Percentiles rank a stretch among this genome's conserved stretches.
Evolutionary conservation across 108 stramenopile species (phyloP).

Genomic region (Tribonema minus): DNA sequence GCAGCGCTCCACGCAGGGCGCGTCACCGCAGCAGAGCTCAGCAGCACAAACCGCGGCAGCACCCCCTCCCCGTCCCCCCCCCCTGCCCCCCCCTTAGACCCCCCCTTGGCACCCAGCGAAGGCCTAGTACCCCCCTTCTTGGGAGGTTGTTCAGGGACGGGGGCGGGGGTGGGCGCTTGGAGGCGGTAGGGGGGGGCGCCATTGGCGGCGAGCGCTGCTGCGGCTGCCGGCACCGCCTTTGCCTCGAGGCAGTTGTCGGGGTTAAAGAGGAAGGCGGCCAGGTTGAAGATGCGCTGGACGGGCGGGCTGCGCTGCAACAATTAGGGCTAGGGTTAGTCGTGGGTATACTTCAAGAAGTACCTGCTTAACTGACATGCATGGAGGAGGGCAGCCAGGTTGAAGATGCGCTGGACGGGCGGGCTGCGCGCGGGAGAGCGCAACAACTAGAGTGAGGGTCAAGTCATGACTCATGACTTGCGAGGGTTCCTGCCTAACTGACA

Average conservation of each 20-base stretch:
- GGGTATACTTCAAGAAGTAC: no score
- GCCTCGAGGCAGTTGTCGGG: background rate
- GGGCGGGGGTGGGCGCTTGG: no score
- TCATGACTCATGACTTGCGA: no score
- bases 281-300: background rate
- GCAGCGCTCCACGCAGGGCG: slow-evolving; percentile 22
- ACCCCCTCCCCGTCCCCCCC: background rate
- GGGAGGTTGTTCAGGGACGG: no score
- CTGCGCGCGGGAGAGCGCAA: no score
- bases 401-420: background rate
- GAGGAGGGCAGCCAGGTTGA: background rate
- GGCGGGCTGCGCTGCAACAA: background rate
- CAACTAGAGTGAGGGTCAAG: background rate
- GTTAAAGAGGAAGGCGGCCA: background rate
- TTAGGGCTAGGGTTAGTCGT: no score
- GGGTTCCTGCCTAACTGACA: no score
- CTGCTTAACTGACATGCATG: no score
- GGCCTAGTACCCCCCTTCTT: no score
- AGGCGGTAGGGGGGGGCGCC: no score
- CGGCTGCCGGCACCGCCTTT: background rate
- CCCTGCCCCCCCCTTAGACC: no score
- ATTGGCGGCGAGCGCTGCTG: background rate
- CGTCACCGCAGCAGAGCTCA: slow-evolving; percentile 31
- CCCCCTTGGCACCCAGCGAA: no score
- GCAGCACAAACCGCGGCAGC: background rate